Conservation (phyloP, 306 rosid species). For the Rubus parviflorus region DNA sequence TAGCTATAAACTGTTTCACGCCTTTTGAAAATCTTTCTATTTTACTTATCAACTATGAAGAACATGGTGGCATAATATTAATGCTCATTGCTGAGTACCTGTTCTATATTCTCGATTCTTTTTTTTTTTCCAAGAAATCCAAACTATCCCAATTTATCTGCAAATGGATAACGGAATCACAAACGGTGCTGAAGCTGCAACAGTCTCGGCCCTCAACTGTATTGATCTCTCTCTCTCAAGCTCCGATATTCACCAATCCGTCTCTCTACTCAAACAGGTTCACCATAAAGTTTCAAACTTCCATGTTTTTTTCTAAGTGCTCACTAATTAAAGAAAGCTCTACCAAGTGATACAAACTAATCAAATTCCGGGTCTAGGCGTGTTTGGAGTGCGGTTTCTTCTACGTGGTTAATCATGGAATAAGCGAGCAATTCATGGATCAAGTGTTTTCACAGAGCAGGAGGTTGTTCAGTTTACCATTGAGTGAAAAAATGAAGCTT, state of each 20-base stretch:
- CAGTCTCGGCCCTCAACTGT: conserved; percentile 55
- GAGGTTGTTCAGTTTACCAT: conserved; percentile 57
- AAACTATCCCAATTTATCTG: not conserved
- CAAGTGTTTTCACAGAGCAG: conserved; percentile 71
- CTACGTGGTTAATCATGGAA: conserved; percentile 84
- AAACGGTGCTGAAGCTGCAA: conserved; percentile 21
- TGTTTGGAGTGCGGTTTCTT: conserved; percentile 95
- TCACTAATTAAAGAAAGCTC: not conserved
- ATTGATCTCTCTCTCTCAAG: conserved; percentile 77
- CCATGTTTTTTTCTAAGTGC: not conserved
- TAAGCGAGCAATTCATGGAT: conserved; percentile 63
- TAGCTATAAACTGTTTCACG: too few species aligned
- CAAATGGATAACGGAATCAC: conserved; percentile 51
- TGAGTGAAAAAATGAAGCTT: conserved; percentile 64
- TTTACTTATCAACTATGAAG: too few species aligned
- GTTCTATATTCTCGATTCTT: too few species aligned
- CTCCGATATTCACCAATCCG: conserved; percentile 57
- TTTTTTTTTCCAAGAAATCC: too few species aligned
- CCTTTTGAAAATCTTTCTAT: too few species aligned
- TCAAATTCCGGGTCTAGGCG: conserved; percentile 46
- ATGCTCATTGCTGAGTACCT: too few species aligned
- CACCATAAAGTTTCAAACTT: not conserved
- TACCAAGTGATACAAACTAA: not conserved
- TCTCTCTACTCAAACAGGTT: conserved; percentile 78
- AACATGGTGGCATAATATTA: too few species aligned